Conservation (phyloP, 805 yeast species). For the Spathaspora girioi region DNA sequence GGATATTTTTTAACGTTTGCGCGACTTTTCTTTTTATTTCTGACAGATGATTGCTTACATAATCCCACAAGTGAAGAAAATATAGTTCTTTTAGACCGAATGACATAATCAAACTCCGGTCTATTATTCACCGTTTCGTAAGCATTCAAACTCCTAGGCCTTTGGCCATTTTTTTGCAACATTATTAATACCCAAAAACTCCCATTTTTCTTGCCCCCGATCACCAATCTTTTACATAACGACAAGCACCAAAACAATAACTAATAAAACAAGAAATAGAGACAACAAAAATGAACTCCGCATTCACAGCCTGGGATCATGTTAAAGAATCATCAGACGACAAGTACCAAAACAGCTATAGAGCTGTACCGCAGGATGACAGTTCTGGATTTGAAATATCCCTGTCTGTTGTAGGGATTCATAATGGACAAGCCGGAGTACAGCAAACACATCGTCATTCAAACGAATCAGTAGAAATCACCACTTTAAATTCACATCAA, state of each 20-base stretch:
- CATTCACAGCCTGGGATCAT: constrained; percentile 20
- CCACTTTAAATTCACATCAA: background rate
- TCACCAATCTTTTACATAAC: background rate
- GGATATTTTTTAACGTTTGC: background rate
- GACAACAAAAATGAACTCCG: constrained; percentile 16
- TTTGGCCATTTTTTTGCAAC: background rate
- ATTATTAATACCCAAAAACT: background rate
- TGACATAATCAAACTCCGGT: background rate
- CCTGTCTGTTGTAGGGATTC: background rate
- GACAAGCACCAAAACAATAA: background rate
- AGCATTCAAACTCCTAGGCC: background rate
- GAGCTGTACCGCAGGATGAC: constrained; percentile 12
- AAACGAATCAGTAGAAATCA: background rate
- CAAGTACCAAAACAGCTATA: constrained; percentile 30
- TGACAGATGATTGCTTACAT: background rate
- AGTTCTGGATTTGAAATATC: constrained; percentile 6
- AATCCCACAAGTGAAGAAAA: no score
- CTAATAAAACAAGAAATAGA: background rate
- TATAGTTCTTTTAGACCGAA: no score
- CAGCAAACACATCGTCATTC: background rate
- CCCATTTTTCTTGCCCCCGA: background rate
- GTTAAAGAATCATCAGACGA: constrained; percentile 19
- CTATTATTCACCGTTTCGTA: background rate
- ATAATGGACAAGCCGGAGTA: background rate
- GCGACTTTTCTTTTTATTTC: background rate